Evolutionary conservation across 106 monocot species (phyloP).

Genomic region (Triglochin maritima): DNA sequence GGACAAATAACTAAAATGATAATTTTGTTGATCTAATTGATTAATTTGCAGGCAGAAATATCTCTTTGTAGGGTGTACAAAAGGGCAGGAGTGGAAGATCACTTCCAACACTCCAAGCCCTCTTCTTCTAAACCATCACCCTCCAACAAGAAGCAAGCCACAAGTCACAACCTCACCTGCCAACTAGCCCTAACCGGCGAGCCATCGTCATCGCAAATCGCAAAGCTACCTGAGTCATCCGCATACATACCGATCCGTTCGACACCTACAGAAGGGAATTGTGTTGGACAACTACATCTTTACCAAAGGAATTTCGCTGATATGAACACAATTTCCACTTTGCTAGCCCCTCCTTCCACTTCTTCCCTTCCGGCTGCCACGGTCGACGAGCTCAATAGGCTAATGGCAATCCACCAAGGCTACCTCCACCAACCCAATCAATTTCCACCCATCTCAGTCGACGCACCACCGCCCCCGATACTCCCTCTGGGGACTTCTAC

Average conservation of each 20-base stretch:
- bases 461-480: background rate
- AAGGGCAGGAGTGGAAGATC: slow-evolving; percentile 24
- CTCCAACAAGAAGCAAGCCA: background rate
- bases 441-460: background rate
- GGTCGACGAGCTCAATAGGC: slow-evolving; percentile 31
- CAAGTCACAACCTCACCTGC: background rate
- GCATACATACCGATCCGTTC: too few species aligned
- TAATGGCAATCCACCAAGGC: slow-evolving; percentile 14
- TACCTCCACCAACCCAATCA: background rate
- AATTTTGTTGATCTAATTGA: background rate
- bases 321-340: background rate
- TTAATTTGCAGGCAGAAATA: slow-evolving; percentile 29
- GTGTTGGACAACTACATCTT: too few species aligned
- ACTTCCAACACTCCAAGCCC: background rate
- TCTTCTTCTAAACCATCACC: slow-evolving; percentile 8
- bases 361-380: slow-evolving; percentile 1
- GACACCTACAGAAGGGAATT: too few species aligned
- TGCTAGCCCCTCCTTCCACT: background rate
- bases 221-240: too few species aligned
- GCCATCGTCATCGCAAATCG: too few species aligned
- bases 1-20: background rate
- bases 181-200: background rate
- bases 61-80: slow-evolving; percentile 42
- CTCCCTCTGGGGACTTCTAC: slow-evolving; percentile 4
- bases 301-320: background rate